Evolutionary conservation across 306 rosid species (phyloP).

Genomic region (Leucaena leucocephala): DNA sequence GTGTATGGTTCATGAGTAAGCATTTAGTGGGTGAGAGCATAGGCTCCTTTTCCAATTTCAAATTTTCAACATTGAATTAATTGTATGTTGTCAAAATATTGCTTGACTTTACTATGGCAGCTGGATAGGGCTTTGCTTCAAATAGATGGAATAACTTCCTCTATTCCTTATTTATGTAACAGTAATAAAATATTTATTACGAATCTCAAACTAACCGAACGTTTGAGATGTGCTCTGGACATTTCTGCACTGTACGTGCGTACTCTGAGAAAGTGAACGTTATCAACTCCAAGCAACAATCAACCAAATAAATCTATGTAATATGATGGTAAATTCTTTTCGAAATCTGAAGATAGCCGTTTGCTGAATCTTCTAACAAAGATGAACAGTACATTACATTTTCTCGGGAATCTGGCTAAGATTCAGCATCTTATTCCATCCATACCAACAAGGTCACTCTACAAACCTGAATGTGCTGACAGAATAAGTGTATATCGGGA

Average conservation of each 20-base stretch:
- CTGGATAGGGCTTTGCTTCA: neutral
- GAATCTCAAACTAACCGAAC: neutral
- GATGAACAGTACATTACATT: neutral
- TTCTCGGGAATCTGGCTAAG: neutral
- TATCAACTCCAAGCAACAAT: neutral
- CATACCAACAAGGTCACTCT: neutral
- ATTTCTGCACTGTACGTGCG: neutral
- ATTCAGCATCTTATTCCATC: neutral
- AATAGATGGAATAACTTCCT: neutral
- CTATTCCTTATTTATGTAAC: neutral
- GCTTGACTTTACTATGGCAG: constrained; percentile 2
- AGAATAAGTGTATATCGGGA: too few relatives aligned
- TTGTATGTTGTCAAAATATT: neutral
- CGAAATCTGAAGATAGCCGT: neutral
- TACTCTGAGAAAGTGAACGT: neutral
- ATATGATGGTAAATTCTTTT: neutral
- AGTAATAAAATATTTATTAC: neutral
- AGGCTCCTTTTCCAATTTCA: constrained; percentile 2
- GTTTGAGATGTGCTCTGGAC: neutral
- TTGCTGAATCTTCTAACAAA: too few relatives aligned
- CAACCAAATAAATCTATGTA: neutral
- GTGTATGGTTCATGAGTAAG: neutral
- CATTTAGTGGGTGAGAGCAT: constrained; percentile 22
- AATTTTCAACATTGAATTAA: neutral
- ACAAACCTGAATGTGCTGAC: neutral